Conservation (phyloP, 1,284 basidiomycete genomes). For the Cutaneotrichosporon cavernicola region DNA sequence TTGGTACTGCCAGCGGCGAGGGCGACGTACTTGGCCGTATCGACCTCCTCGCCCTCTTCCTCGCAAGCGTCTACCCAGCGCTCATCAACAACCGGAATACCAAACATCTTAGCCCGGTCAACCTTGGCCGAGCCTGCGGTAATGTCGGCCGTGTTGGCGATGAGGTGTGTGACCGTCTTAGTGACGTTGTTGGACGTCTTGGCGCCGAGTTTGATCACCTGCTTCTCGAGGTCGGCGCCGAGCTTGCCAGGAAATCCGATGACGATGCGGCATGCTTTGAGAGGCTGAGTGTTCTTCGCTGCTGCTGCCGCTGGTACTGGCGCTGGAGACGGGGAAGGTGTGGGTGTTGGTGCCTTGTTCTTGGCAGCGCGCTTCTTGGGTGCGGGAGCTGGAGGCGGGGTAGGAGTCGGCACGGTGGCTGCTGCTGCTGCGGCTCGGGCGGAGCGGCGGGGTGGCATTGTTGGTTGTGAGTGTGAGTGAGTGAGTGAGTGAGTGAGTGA, state of each 20-base stretch:
- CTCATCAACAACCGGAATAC: conserved; percentile 12
- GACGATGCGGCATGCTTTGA: conserved; percentile 17
- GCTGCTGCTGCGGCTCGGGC: conserved; percentile 16
- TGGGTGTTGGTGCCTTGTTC: conserved; percentile 3
- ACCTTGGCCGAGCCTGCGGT: conserved; percentile 8
- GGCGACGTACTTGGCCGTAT: conserved; percentile 13
- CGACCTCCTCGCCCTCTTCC: conserved; percentile 4
- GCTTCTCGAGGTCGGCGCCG: conserved; percentile 5
- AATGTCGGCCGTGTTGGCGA: conserved; percentile 13
- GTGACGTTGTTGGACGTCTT: conserved; percentile 15
- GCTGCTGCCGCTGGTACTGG: not conserved
- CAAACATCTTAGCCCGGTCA: not conserved
- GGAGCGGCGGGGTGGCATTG: conserved; percentile 17
- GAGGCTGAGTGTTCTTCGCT: conserved; percentile 5
- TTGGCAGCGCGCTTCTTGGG: conserved; percentile 7
- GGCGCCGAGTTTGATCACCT: conserved; percentile 18
- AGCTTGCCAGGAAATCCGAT: conserved; percentile 14
- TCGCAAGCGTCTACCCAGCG: conserved; percentile 24
- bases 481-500: not conserved
- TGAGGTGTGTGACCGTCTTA: conserved; percentile 23
- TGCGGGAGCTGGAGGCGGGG: conserved; percentile 2
- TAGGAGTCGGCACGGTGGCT: conserved; percentile 8
- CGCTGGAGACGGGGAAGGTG: conserved; percentile 3
- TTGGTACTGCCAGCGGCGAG: not conserved
- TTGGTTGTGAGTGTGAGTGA: not conserved